Evolutionary conservation across 1,139 yeast species (phyloP).

Genomic region (Saccharomyces hybrid): DNA sequence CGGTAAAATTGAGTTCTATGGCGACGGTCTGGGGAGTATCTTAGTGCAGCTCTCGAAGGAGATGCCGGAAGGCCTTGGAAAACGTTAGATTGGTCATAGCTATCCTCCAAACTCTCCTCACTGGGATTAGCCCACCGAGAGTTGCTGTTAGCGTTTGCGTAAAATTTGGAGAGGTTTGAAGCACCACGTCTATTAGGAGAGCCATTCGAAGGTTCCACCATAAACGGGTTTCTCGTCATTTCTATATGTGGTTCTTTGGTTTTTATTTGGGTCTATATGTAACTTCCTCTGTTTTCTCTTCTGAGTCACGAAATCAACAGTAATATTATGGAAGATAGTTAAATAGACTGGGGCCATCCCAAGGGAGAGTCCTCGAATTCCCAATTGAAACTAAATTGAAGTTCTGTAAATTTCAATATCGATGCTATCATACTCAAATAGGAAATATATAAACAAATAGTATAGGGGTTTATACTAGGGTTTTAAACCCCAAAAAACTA

Average conservation of each 20-base stretch:
- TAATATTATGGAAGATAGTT: not conserved
- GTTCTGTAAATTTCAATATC: not conserved
- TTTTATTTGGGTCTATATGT: not conserved
- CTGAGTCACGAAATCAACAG: not conserved
- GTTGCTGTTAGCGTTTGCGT: constrained; percentile 20
- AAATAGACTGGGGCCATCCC: not conserved
- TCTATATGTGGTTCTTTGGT: not conserved
- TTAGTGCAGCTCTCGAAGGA: constrained; percentile 41
- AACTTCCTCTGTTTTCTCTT: not conserved
- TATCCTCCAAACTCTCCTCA: constrained; percentile 13
- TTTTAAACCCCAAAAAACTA: not conserved
- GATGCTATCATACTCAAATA: constrained; percentile 2
- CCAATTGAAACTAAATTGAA: not conserved
- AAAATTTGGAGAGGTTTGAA: constrained; percentile 20
- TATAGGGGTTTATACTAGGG: not conserved
- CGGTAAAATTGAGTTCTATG: constrained; percentile 27
- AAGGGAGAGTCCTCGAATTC: not conserved
- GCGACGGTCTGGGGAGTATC: constrained; percentile 33
- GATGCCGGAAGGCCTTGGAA: constrained; percentile 33
- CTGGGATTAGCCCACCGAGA: constrained; percentile 4
- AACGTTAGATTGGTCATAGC: constrained; percentile 20
- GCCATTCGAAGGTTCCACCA: constrained; percentile 26
- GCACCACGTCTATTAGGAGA: constrained; percentile 25
- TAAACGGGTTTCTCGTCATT: constrained; percentile 31
- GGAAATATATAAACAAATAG: constrained; percentile 5